Conservation (phyloP, 352 stramenopile genomes). For the Pelagophyceae sp. region DNA sequence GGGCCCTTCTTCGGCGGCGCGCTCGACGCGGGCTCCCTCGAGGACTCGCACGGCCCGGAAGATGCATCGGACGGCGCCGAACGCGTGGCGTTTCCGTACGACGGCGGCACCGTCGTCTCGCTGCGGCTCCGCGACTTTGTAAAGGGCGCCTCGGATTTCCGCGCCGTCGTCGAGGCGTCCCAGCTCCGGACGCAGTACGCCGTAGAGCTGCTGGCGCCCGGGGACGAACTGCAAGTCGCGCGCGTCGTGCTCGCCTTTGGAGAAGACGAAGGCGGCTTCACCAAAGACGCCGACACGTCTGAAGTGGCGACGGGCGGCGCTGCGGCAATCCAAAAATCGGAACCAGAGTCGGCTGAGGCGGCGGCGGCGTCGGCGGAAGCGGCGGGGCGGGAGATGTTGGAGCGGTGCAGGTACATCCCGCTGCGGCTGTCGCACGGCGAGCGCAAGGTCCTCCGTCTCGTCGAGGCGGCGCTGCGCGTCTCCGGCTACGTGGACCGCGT, state of each 20-base stretch:
- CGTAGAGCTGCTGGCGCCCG: background rate
- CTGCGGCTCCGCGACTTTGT: background rate
- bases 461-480: slow-evolving; percentile 82
- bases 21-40: background rate
- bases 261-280: background rate
- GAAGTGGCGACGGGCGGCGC: background rate
- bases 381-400: slow-evolving; percentile 41
- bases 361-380: too few relatives aligned
- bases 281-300: background rate
- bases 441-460: slow-evolving; percentile 77
- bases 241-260: too few relatives aligned
- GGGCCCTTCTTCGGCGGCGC: background rate
- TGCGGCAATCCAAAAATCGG: too few relatives aligned
- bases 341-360: background rate
- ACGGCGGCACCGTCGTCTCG: background rate
- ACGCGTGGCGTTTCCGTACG: background rate
- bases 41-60: background rate
- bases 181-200: background rate
- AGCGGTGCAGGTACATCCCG: slow-evolving; percentile 89
- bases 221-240: background rate
- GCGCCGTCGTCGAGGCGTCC: background rate
- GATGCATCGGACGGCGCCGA: background rate
- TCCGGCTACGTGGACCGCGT: slow-evolving; percentile 86
- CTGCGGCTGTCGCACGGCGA: slow-evolving; percentile 85
- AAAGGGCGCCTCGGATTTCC: background rate